Evolutionary conservation across 108 stramenopile species (phyloP).

Genomic region (Mediolabrus comicus): DNA sequence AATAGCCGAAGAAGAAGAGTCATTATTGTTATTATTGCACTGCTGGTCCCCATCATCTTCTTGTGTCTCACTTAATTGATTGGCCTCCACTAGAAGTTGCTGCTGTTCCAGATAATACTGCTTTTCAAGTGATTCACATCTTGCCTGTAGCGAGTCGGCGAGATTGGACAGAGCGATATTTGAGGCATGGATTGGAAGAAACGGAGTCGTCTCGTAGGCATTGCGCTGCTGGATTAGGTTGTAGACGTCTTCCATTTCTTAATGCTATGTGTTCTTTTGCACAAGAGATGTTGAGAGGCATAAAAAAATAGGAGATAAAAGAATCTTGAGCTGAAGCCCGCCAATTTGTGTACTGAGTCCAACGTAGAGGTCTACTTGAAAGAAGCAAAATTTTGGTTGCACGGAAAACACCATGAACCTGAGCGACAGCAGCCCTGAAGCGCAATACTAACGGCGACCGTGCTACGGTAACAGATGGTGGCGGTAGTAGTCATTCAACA

Average conservation of each 20-base stretch:
- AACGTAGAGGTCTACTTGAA: too few relatives aligned
- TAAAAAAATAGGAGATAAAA: too few relatives aligned
- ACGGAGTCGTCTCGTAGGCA: conserved; percentile 67
- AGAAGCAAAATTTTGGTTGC: too few relatives aligned
- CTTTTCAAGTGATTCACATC: conserved; percentile 66
- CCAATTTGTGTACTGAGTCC: too few relatives aligned
- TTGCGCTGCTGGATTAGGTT: conserved; percentile 61
- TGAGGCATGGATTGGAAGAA: conserved; percentile 65
- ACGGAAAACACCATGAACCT: too few relatives aligned
- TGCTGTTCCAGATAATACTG: conserved; percentile 50
- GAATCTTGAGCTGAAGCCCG: too few relatives aligned
- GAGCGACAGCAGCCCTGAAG: too few relatives aligned
- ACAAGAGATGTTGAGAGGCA: too few relatives aligned
- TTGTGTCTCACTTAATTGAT: conserved; percentile 6
- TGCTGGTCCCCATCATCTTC: conserved; percentile 2
- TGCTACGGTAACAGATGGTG: too few relatives aligned
- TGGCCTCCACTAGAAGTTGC: conserved; percentile 30
- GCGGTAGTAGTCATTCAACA: too few relatives aligned
- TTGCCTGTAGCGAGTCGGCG: conserved; percentile 63
- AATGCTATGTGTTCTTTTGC: too few relatives aligned
- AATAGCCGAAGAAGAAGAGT: conserved; percentile 34
- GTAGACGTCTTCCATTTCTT: conserved; percentile 60
- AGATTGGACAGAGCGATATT: conserved; percentile 61
- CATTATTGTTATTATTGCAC: conserved; percentile 16
- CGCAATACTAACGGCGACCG: too few relatives aligned